phyloP scores from a whole-genome alignment of 2,329 filamentous ascomycete genomes.

The Neopestalotiopsis sp. region DNA sequence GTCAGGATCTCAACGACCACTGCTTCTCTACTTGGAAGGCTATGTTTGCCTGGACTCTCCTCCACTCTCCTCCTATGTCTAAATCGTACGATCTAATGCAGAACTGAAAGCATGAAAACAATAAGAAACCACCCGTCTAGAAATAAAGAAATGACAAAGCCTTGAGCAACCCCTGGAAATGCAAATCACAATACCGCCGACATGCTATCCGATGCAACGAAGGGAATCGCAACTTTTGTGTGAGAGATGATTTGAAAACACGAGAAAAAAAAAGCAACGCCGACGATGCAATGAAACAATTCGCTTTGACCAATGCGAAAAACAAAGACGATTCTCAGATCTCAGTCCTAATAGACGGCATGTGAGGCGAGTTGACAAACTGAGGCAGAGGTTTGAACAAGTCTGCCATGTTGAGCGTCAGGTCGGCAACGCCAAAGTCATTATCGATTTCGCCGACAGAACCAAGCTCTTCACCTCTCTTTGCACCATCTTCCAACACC shows the following conservation, averaged over 20 bases:
- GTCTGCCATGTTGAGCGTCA: constrained; percentile 74
- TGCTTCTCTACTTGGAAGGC: constrained; percentile 31
- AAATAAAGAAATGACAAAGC: constrained; percentile 21
- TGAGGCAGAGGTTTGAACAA: constrained; percentile 68
- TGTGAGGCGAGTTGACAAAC: constrained; percentile 48
- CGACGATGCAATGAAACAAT: constrained; percentile 30
- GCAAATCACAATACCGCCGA: constrained; percentile 41
- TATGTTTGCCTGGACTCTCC: constrained; percentile 25
- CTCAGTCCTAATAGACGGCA: constrained; percentile 49
- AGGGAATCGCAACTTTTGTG: constrained; percentile 36
- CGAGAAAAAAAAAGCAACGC: constrained; percentile 32
- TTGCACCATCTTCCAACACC: constrained; percentile 67
- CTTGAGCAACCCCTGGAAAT: constrained; percentile 41
- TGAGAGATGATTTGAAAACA: constrained; percentile 27
- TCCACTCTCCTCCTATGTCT: constrained; percentile 15
- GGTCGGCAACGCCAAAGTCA: constrained; percentile 66
- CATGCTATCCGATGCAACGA: constrained; percentile 38
- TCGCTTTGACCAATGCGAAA: constrained; percentile 21
- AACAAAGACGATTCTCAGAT: constrained; percentile 31
- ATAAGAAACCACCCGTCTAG: not conserved
- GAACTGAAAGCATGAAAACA: not conserved
- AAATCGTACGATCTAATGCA: constrained; percentile 41
- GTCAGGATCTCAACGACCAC: constrained; percentile 28
- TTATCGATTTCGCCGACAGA: constrained; percentile 73
- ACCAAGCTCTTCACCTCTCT: constrained; percentile 70